Evolutionary conservation across 2,329 filamentous ascomycete species (phyloP).

Genomic region (Monilinia aucupariae): DNA sequence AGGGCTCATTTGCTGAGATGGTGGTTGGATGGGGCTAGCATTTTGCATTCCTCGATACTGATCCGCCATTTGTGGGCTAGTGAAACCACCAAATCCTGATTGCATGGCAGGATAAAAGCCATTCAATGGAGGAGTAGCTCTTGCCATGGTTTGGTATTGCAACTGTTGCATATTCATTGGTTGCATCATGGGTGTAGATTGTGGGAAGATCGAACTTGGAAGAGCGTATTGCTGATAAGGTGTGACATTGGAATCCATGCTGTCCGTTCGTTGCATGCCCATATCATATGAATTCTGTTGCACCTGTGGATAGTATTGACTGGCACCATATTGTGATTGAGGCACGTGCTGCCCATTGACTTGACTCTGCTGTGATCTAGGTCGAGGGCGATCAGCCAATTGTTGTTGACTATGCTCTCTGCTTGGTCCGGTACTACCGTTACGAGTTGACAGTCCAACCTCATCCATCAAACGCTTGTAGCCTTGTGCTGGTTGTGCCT

Average conservation of each 20-base stretch:
- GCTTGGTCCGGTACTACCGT: conserved; percentile 37
- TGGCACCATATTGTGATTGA: conserved; percentile 38
- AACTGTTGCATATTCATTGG: conserved; percentile 49
- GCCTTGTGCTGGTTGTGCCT: conserved; percentile 88
- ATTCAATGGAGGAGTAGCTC: conserved; percentile 48
- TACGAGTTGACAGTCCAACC: conserved; percentile 76
- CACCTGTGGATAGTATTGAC: conserved; percentile 51
- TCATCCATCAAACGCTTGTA: conserved; percentile 99
- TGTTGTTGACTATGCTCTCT: conserved; percentile 37
- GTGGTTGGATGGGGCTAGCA: conserved; percentile 44
- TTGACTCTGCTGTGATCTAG: conserved; percentile 48
- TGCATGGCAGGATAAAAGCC: conserved; percentile 55
- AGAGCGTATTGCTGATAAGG: conserved; percentile 48
- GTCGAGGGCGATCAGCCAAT: conserved; percentile 48
- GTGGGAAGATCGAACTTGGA: conserved; percentile 48
- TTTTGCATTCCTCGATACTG: conserved; percentile 51
- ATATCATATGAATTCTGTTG: conserved; percentile 45
- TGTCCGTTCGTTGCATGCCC: conserved; percentile 48
- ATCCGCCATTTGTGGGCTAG: conserved; percentile 45
- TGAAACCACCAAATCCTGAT: conserved; percentile 49
- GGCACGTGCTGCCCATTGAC: conserved; percentile 41
- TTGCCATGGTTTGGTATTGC: conserved; percentile 53
- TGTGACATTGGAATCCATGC: conserved; percentile 45
- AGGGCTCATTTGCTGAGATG: conserved; percentile 38
- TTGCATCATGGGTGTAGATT: conserved; percentile 41